Base-by-base conservation (phyloP, 352 stramenopile genomes). In the Pythium monospermum region DNA sequence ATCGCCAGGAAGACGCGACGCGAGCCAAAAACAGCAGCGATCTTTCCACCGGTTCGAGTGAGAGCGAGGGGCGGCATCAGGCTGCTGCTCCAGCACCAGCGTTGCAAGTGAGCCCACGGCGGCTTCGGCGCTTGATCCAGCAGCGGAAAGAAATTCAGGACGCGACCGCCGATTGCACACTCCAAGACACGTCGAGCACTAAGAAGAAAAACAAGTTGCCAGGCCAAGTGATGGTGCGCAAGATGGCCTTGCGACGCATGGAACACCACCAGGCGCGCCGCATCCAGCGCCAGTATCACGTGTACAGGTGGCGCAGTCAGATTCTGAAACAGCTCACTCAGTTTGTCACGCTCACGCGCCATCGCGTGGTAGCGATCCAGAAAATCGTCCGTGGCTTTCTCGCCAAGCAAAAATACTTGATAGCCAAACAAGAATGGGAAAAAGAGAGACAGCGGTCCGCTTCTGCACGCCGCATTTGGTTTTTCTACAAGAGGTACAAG, bases 281-380 rank as follows among this genome's bases (percentile, higher is more conserved):
- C 22, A 87, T 87, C 26, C 76, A 87, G 53, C 48, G 48, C 1
- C 76, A 87, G 36, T 85, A 73, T 33, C 67, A 67, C 3, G 65
- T 55, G 27, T 62, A 84, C 41, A 69, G 64, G 8, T 50, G 60
- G 6, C 67, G 76, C 7, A 60, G 60, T 2, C 30, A 53, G 23
- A 23, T 87, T 3, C 49, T 71, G 7, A 54, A 36, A 16, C 66
- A 69, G 23, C 56, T 87, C 19, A 54, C 65, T 4, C 35, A 45
- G 1, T 74, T 87, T 1, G 53, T 81, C 6, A 22, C 48, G 4
- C 54, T 43, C 10, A 57, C 75, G 1, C 64, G 59, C 1, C 28
- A 58, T 0, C 71, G 64, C 26, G 61, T 69, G 2, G 52, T 85
- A 13, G 57, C 68, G 16, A 88, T 88, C 35, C 74, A 86, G 48